Conservation (phyloP, 805 yeast species). For the Lipomyces orientalis region DNA sequence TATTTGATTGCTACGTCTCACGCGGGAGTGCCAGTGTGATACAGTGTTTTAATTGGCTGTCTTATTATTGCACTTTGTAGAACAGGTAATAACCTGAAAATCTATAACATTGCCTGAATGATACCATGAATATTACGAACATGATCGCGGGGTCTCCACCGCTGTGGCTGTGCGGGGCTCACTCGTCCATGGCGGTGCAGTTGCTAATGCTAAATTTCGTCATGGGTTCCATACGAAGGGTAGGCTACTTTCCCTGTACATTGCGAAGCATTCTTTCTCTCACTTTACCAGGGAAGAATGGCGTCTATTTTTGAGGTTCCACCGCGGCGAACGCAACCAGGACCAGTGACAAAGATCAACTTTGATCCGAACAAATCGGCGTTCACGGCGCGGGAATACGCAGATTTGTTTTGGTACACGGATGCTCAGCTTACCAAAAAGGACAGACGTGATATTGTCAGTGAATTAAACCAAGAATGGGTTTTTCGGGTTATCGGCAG, state of each 20-base stretch:
- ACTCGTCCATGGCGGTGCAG: too few relatives aligned
- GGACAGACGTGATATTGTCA: slow-evolving; percentile 28
- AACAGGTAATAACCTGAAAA: background rate
- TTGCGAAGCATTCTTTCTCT: background rate
- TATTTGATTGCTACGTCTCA: background rate
- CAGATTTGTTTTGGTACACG: slow-evolving; percentile 33
- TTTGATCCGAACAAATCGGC: slow-evolving; percentile 18
- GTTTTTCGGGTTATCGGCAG: slow-evolving; percentile 27
- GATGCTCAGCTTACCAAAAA: slow-evolving; percentile 23
- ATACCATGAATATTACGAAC: background rate
- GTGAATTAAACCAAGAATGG: slow-evolving; percentile 18
- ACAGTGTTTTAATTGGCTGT: background rate
- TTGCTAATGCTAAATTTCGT: too few relatives aligned
- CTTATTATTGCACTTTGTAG: background rate
- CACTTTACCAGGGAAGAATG: background rate
- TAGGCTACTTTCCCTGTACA: background rate
- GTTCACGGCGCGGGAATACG: slow-evolving; percentile 17
- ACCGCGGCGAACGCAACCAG: slow-evolving; percentile 26
- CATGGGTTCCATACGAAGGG: too few relatives aligned
- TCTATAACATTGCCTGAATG: background rate
- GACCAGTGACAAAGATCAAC: slow-evolving; percentile 17
- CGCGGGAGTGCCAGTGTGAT: too few relatives aligned
- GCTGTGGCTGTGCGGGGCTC: background rate
- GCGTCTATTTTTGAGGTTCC: slow-evolving; percentile 29
- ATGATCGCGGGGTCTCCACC: too few relatives aligned